These are phyloP conservation scores for Coniochaeta ligniaria DNA, from an alignment of 2,329 filamentous ascomycete species.

Conservation along the genomic window DNA sequence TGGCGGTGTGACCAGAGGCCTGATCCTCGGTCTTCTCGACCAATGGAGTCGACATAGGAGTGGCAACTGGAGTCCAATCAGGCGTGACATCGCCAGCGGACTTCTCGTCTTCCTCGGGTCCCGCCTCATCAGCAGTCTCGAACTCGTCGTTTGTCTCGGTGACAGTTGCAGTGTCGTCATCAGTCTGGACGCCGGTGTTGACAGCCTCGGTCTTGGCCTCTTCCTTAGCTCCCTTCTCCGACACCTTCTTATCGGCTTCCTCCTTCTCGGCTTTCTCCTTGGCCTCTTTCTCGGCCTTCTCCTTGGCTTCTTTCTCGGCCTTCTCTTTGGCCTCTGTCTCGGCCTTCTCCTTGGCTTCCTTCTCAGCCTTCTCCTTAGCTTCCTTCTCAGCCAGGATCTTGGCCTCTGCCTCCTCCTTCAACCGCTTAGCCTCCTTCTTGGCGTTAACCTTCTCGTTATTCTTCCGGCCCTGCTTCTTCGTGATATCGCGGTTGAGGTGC, in stretches of 20 bases:
- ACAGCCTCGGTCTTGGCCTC: slow-evolving; percentile 11
- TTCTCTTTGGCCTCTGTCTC: slow-evolving; percentile 12
- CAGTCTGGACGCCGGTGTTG: neutral
- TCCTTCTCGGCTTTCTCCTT: slow-evolving; percentile 13
- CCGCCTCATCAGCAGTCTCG: slow-evolving; percentile 5
- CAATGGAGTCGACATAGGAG: slow-evolving; percentile 9
- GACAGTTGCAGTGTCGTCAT: slow-evolving; percentile 6
- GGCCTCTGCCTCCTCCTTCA: slow-evolving; percentile 15
- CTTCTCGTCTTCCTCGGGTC: slow-evolving; percentile 8
- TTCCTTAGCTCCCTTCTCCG: neutral
- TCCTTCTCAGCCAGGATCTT: slow-evolving; percentile 12
- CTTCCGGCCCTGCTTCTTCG: slow-evolving; percentile 32
- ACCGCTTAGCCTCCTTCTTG: slow-evolving; percentile 19
- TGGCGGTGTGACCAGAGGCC: neutral
- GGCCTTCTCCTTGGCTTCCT: slow-evolving; percentile 11
- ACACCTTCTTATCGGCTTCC: slow-evolving; percentile 3
- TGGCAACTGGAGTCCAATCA: slow-evolving; percentile 13
- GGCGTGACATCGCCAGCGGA: slow-evolving; percentile 6
- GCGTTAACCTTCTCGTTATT: slow-evolving; percentile 30
- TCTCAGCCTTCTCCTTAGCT: slow-evolving; percentile 9
- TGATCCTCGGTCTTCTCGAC: slow-evolving; percentile 7
- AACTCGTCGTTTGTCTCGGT: slow-evolving; percentile 6
- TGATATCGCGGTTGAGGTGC: slow-evolving; percentile 26
- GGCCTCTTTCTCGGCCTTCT: slow-evolving; percentile 6
- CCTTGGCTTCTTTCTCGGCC: slow-evolving; percentile 16